A percentile compares a stretch with the other conserved stretches of the same genome.
Evolutionary conservation across 129 eudicot genomes (phyloP).

Genomic region (Gnaphalium uliginosum): DNA sequence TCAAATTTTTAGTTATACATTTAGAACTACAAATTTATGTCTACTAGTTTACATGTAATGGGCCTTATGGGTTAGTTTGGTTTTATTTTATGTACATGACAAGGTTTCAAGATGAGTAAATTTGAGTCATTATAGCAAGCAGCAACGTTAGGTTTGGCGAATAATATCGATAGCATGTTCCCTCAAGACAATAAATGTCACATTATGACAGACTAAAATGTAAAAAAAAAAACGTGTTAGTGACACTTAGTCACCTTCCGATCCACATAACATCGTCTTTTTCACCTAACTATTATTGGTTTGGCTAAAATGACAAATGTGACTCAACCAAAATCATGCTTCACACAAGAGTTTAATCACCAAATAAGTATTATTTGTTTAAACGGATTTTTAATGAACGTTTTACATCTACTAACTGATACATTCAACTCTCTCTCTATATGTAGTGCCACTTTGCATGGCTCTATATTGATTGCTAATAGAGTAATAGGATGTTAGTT

Average conservation of each 20-base stretch:
- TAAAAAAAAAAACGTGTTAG: background rate
- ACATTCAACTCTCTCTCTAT: background rate
- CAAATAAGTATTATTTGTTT: background rate
- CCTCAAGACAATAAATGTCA: conserved; percentile 12
- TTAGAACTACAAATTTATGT: too few species aligned
- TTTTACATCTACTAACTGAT: background rate
- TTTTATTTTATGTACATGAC: background rate
- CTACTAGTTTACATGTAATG: too few species aligned
- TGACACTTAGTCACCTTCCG: background rate
- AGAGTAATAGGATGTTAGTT: background rate
- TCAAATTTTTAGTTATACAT: too few species aligned
- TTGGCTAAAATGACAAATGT: conserved; percentile 21
- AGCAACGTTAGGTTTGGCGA: background rate
- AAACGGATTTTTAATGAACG: background rate
- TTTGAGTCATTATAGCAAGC: background rate
- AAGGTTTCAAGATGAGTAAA: conserved; percentile 1
- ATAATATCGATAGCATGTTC: conserved; percentile 2
- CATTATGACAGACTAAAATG: conserved; percentile 9
- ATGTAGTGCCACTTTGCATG: background rate
- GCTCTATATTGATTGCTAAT: background rate
- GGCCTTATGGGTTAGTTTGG: too few species aligned
- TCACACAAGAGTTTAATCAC: background rate
- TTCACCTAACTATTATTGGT: conserved; percentile 18
- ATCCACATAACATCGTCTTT: background rate
- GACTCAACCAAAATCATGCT: conserved; percentile 18